Evolutionary conservation across 305 asterid species (phyloP).

Genomic region (Rubia tinctorum): DNA sequence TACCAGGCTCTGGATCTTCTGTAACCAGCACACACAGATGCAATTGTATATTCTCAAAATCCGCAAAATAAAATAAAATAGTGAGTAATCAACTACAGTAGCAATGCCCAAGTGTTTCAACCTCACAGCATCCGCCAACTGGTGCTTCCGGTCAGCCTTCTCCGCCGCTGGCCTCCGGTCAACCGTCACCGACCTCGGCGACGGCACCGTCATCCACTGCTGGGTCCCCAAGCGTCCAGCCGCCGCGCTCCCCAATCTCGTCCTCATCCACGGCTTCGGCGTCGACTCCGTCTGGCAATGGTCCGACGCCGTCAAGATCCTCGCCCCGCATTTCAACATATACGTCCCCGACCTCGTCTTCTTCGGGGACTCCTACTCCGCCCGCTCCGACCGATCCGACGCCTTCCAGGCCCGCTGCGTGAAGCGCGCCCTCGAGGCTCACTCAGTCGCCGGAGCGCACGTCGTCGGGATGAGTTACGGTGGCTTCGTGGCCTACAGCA

Average conservation of each 20-base stretch:
- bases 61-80: not conserved
- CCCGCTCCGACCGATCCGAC: slow-evolving; percentile 52
- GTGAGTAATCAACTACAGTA: not conserved
- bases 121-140: slow-evolving; percentile 43
- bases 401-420: slow-evolving; percentile 61
- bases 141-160: slow-evolving; percentile 49
- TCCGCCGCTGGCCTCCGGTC: slow-evolving; percentile 52
- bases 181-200: slow-evolving; percentile 46
- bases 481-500: slow-evolving; percentile 68
- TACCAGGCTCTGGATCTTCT: no score
- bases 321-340: slow-evolving; percentile 46
- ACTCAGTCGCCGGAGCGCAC: slow-evolving; percentile 37
- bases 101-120: slow-evolving; percentile 44
- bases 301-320: slow-evolving; percentile 36
- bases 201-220: slow-evolving; percentile 53
- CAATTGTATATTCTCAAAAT: not conserved
- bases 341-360: slow-evolving; percentile 70
- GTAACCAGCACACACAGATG: not conserved
- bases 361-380: slow-evolving; percentile 55
- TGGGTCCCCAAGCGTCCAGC: slow-evolving; percentile 52
- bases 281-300: slow-evolving; percentile 65
- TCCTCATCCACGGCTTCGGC: slow-evolving; percentile 70
- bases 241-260: slow-evolving; percentile 39
- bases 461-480: slow-evolving; percentile 70
- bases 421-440: slow-evolving; percentile 44